Evolutionary conservation across 1,284 basidiomycete species (phyloP), one percentile per base, ranked within the genome.

Genomic region (Amylostereum chailletii): DNA sequence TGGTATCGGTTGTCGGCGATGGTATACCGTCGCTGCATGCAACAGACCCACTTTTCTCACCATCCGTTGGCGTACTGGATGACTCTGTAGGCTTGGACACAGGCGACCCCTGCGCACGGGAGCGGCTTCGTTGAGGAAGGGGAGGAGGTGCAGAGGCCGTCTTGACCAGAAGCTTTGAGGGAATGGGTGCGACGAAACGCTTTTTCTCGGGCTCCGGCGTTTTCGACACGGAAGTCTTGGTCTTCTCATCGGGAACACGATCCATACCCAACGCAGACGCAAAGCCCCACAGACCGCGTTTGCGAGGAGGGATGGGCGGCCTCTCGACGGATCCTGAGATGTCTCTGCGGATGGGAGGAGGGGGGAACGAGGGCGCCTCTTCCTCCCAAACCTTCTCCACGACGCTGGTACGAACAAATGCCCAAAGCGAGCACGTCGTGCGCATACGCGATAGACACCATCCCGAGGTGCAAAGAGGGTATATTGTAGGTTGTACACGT

Each of bases 381-480:
- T 94, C 91, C 51, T 90, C 81, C 86, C 94, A 92, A 2, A 96
- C 70, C 49, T 83, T 85, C 53, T 91, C 87, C 32, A 95, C 74
- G 51, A 96, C 73, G 11, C 86, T 80, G 1, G 78, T 82, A 32
- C 91, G 81, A 38, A 96, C 78, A 62, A 91, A 96, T 26, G 87
- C 82, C 91, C 94, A 96, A 29, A 96, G 71, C 7, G 87, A 87
- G 64, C 93, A 95, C 19, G 92, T 91, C n/a, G 86, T 77, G 8
- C 93, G 79, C 19, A 96, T 70, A 5, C 91, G 77, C 2, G 74
- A 63, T 7, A 93, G 71, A 60, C 90, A 93, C 81, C 90, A 93
- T 9, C 85, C 81, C 43, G 76, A 78, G 27, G 75, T 70, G 60
- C 90, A 90, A 6, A 94, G 70, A 1, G 89, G 84, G 65, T 93